phyloP scores from a whole-genome alignment of 345 rosid species.

The Hibiscus mutabilis region DNA sequence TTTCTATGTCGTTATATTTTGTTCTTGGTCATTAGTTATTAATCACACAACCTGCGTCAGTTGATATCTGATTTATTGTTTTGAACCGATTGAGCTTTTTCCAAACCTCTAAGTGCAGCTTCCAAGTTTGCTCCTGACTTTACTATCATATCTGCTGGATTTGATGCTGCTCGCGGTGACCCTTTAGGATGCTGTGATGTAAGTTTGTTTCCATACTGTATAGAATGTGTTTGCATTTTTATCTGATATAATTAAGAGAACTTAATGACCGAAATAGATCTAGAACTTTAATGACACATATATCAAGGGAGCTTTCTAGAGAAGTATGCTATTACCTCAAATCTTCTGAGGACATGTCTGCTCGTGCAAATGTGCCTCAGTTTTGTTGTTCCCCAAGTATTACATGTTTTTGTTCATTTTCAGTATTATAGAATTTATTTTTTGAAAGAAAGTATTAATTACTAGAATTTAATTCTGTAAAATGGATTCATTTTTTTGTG shows the following conservation, averaged over 20 bases:
- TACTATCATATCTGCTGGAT: slow-evolving; percentile 91
- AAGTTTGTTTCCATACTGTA: slow-evolving; percentile 12
- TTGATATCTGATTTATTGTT: not conserved
- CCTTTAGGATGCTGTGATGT: slow-evolving; percentile 97
- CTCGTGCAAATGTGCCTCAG: too few relatives aligned
- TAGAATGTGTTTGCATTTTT: not conserved
- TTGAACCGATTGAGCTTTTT: slow-evolving; percentile 4
- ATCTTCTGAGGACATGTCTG: not conserved
- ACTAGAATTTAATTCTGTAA: too few relatives aligned
- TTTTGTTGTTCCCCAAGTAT: not conserved
- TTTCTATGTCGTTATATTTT: not conserved
- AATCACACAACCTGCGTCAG: not conserved
- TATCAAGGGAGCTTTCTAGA: not conserved
- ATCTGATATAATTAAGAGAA: not conserved
- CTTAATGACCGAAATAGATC: not conserved
- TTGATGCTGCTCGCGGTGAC: slow-evolving; percentile 99
- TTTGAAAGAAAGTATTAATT: not conserved
- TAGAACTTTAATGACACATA: not conserved
- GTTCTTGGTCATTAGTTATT: not conserved
- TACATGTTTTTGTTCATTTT: not conserved
- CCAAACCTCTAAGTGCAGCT: slow-evolving; percentile 46
- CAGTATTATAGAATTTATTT: not conserved
- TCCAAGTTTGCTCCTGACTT: slow-evolving; percentile 85
- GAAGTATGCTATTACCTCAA: not conserved
- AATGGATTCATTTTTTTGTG: not conserved